Evolutionary conservation across 192 early-diverging fungal species (phyloP).

Genomic region (Mortierella hygrophila): DNA sequence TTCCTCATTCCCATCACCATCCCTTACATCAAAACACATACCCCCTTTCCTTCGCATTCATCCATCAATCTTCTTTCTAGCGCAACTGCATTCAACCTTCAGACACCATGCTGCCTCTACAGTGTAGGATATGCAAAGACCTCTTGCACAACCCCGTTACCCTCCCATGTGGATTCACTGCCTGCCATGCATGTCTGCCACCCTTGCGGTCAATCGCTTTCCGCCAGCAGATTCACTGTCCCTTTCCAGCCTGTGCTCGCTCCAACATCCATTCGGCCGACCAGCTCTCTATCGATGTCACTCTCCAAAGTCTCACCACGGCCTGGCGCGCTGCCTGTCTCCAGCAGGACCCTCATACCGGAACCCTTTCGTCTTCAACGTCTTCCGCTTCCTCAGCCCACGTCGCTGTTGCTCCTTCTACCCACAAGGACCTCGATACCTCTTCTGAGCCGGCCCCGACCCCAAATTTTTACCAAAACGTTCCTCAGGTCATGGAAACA

Average conservation of each 20-base stretch:
- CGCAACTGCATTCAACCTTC: neutral
- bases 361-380: neutral
- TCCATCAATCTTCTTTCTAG: neutral
- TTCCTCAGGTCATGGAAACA: slow-evolving; percentile 24
- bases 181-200: slow-evolving; percentile 52
- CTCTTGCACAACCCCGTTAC: slow-evolving; percentile 54
- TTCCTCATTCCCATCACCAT: slow-evolving; percentile 2
- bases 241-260: slow-evolving; percentile 32
- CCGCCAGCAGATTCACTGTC: slow-evolving; percentile 31
- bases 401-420: neutral
- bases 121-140: slow-evolving; percentile 55
- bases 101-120: slow-evolving; percentile 9
- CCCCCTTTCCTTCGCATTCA: neutral
- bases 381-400: neutral
- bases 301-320: slow-evolving; percentile 43
- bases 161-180: slow-evolving; percentile 59
- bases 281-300: slow-evolving; percentile 49
- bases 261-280: slow-evolving; percentile 22
- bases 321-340: slow-evolving; percentile 20
- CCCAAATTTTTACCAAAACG: slow-evolving; percentile 22
- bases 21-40: neutral
- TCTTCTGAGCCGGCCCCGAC: neutral
- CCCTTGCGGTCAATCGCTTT: slow-evolving; percentile 35
- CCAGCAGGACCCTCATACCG: slow-evolving; percentile 10
- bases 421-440: neutral